These are phyloP conservation scores for Themeda triandra DNA, from an alignment of 176 grass and related monocot genomes.

Conservation along the genomic window DNA sequence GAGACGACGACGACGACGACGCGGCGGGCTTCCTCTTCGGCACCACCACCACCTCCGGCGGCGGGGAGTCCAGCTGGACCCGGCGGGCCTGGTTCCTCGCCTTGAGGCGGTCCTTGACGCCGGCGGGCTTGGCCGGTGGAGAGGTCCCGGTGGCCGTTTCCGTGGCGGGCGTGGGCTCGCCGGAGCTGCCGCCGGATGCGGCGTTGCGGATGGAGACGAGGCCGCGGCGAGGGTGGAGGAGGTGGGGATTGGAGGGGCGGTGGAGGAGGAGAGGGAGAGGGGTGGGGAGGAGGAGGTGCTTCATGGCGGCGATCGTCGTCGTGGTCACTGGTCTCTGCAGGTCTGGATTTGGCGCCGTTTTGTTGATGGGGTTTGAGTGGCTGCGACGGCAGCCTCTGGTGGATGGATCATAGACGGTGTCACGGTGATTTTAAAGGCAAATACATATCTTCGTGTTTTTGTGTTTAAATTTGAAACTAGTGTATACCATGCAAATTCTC, in stretches of 20 bases:
- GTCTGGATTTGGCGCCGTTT: slow-evolving; percentile 12
- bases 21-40: slow-evolving; percentile 2
- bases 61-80: slow-evolving; percentile 12
- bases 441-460: too few relatives aligned
- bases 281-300: slow-evolving; percentile 30
- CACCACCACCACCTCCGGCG: slow-evolving; percentile 29
- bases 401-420: background rate
- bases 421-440: too few relatives aligned
- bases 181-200: slow-evolving; percentile 25
- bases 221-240: slow-evolving; percentile 7
- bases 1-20: background rate
- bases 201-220: background rate
- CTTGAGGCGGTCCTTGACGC: slow-evolving; percentile 48
- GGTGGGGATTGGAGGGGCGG: slow-evolving; percentile 5
- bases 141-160: background rate
- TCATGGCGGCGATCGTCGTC: slow-evolving; percentile 21
- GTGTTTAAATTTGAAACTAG: too few relatives aligned
- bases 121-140: background rate
- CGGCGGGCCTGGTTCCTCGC: slow-evolving; percentile 48
- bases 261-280: slow-evolving; percentile 35
- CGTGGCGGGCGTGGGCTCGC: slow-evolving; percentile 24
- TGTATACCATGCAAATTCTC: too few relatives aligned
- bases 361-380: slow-evolving; percentile 41
- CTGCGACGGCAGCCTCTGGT: background rate
- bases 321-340: background rate